Conservation (phyloP, 805 yeast species). For the Saccharomycopsis fibuligera region DNA sequence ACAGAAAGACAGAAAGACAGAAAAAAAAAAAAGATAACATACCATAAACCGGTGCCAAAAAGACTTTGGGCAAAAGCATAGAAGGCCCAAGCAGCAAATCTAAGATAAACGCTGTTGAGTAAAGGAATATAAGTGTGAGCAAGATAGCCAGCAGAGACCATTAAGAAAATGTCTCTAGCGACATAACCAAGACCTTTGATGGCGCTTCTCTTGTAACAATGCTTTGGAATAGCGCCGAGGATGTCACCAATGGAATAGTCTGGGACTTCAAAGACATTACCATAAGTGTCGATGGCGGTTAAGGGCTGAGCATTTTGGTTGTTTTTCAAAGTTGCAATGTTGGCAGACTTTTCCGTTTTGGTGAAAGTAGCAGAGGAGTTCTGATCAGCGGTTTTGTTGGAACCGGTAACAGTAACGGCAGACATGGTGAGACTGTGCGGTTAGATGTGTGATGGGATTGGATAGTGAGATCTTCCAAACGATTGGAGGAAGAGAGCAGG, state of each 20-base stretch:
- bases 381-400: slow-evolving; percentile 1
- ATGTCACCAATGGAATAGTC: slow-evolving; percentile 55
- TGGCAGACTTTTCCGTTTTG: slow-evolving; percentile 16
- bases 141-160: slow-evolving; percentile 37
- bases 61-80: slow-evolving; percentile 55
- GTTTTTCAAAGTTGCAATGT: slow-evolving; percentile 24
- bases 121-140: slow-evolving; percentile 43
- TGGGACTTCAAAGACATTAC: slow-evolving; percentile 53
- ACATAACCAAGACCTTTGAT: slow-evolving; percentile 46
- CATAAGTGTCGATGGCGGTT: slow-evolving; percentile 46
- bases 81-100: slow-evolving; percentile 53
- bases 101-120: slow-evolving; percentile 35
- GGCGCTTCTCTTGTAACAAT: slow-evolving; percentile 51
- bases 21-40: neutral
- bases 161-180: slow-evolving; percentile 42
- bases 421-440: slow-evolving; percentile 27
- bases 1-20: no score
- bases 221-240: slow-evolving; percentile 51
- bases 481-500: neutral
- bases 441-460: no score
- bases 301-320: slow-evolving; percentile 9
- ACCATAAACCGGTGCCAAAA: slow-evolving; percentile 29
- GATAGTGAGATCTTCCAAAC: no score
- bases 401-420: slow-evolving; percentile 30
- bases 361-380: slow-evolving; percentile 2